These are phyloP conservation scores for Pelagomonas calceolata DNA, from an alignment of 108 stramenopile species.

Conservation along the genomic window DNA sequence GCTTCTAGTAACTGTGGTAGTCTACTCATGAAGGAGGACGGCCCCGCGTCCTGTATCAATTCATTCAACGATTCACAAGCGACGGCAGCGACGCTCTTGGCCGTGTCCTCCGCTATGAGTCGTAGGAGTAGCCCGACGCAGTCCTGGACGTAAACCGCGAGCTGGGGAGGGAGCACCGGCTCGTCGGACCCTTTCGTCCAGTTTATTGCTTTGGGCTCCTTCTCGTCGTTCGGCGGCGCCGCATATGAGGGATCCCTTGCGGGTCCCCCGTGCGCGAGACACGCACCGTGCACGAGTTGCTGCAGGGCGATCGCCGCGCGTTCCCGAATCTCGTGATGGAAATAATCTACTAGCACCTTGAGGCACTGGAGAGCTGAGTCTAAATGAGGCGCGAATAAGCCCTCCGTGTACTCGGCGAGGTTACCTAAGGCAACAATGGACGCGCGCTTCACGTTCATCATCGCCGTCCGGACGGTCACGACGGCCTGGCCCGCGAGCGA, in stretches of 20 bases:
- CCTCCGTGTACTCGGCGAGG: conserved; percentile 79
- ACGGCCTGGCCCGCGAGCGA: conserved; percentile 16
- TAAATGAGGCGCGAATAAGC: conserved; percentile 68
- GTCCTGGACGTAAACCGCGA: conserved; percentile 48
- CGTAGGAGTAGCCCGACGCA: conserved; percentile 61
- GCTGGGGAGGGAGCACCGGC: conserved; percentile 55
- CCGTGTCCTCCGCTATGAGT: conserved; percentile 65
- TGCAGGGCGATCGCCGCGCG: neutral
- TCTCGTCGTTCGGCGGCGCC: conserved; percentile 49
- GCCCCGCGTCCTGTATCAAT: conserved; percentile 19
- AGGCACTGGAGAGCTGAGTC: conserved; percentile 62
- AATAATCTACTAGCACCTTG: conserved; percentile 61
- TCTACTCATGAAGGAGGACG: conserved; percentile 45
- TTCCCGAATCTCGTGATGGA: conserved; percentile 73
- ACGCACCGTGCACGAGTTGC: neutral
- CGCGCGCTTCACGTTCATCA: conserved; percentile 87
- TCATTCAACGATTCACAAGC: conserved; percentile 60
- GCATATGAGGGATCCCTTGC: conserved; percentile 64
- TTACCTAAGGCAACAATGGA: conserved; percentile 89
- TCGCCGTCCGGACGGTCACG: conserved; percentile 76
- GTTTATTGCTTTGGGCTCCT: conserved; percentile 45
- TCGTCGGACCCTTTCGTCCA: conserved; percentile 74
- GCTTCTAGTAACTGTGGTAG: conserved; percentile 71
- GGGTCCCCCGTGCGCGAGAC: conserved; percentile 38
- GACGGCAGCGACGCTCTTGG: conserved; percentile 68